Evolutionary conservation across 106 monocot genomes (phyloP).

Genomic region (Dendrobium chrysotoxum): DNA sequence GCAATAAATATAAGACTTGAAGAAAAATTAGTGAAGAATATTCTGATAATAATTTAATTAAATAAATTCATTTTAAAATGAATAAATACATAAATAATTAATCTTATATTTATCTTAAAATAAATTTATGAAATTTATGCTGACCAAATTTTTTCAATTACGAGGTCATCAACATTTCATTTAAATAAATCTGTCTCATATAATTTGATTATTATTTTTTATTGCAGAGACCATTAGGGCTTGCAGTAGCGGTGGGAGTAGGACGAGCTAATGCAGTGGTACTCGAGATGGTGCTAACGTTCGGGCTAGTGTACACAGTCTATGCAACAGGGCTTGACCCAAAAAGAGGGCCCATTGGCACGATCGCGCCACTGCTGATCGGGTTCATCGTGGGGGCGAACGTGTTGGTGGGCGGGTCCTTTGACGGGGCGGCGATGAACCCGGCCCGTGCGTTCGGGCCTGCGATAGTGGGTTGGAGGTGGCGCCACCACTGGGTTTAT

Average conservation of each 20-base stretch:
- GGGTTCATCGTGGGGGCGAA: slow-evolving; percentile 79
- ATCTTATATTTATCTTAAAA: too few relatives aligned
- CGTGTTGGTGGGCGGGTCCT: slow-evolving; percentile 72
- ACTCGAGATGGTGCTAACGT: slow-evolving; percentile 67
- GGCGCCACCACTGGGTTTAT: slow-evolving; percentile 82
- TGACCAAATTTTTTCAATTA: too few relatives aligned
- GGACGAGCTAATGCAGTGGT: slow-evolving; percentile 47
- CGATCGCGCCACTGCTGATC: slow-evolving; percentile 64
- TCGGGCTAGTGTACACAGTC: slow-evolving; percentile 74
- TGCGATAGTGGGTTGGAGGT: slow-evolving; percentile 66
- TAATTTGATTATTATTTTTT: not conserved
- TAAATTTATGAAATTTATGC: too few relatives aligned
- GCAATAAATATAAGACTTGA: too few relatives aligned
- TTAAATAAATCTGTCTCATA: not conserved
- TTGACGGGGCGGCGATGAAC: slow-evolving; percentile 89
- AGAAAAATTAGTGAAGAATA: too few relatives aligned
- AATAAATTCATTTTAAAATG: too few relatives aligned
- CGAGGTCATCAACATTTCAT: too few relatives aligned
- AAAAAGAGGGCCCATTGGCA: slow-evolving; percentile 53
- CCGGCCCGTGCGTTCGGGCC: slow-evolving; percentile 81
- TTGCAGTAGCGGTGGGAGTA: slow-evolving; percentile 44
- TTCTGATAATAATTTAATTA: too few relatives aligned
- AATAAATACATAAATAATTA: too few relatives aligned
- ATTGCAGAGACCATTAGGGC: slow-evolving; percentile 52
- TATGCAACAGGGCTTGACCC: slow-evolving; percentile 79